These are phyloP conservation scores for Calocybe cyanea DNA, from an alignment of 768 basidiomycete species.

Conservation along the genomic window DNA sequence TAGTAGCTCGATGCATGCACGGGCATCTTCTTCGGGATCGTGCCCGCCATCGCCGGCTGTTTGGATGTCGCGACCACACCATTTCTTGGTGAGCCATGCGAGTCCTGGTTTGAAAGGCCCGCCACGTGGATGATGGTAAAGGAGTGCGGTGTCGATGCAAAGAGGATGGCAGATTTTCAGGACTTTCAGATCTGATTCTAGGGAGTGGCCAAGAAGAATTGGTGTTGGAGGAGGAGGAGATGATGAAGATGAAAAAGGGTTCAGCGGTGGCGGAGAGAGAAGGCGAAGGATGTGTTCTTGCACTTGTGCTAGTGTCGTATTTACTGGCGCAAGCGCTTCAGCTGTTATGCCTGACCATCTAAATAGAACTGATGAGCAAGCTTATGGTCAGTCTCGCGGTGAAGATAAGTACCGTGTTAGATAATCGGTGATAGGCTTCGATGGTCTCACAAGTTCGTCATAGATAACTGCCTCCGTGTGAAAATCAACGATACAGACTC, in stretches of 20 bases:
- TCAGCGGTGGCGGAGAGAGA: conserved; percentile 46
- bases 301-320: conserved; percentile 75
- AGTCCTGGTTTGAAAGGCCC: conserved; percentile 92
- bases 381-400: background rate
- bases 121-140: conserved; percentile 91
- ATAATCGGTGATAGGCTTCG: conserved; percentile 83
- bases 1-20: conserved; percentile 82
- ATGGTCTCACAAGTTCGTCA: conserved; percentile 87
- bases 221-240: conserved; percentile 47
- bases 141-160: conserved; percentile 88
- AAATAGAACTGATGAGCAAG: background rate
- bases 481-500: conserved; percentile 83
- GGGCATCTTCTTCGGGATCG: conserved; percentile 92
- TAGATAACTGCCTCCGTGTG: conserved; percentile 69
- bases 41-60: conserved; percentile 81
- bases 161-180: conserved; percentile 82
- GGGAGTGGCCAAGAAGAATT: conserved; percentile 90
- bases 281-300: conserved; percentile 66
- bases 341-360: conserved; percentile 95
- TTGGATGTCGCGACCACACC: conserved; percentile 90
- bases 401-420: conserved; percentile 68
- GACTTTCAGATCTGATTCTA: conserved; percentile 90
- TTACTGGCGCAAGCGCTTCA: conserved; percentile 61
- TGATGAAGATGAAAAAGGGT: conserved; percentile 37
- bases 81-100: conserved; percentile 95